Base-by-base conservation (phyloP, 768 basidiomycete species). In the Auricularia auricula-judae region DNA sequence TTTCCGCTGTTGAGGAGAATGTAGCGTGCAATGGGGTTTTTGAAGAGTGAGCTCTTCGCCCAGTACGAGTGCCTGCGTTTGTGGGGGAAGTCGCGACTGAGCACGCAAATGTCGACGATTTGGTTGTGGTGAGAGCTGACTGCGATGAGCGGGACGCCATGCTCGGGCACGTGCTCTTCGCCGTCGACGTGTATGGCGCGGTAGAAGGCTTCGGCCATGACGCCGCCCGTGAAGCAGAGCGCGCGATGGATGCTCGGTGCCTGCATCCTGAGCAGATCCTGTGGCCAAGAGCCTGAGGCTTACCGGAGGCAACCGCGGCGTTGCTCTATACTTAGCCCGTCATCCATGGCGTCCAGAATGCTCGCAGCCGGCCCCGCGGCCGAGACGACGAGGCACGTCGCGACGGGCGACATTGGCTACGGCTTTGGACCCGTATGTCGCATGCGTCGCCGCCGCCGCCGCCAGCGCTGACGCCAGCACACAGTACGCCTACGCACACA, bases 81-180 rank as follows among this genome's bases (percentile, higher is more conserved):
- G 56, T 35, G 56, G 23, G 95, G 94, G 74, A 97, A 92, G 23
- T 59, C 34, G 12, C 56, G 23, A 10, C 29, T 59, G 23, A 59
- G 21, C 3, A 59, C 56, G 29, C 56, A 59, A 12, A 59, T 35
- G 56, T 59, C 56, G 29, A 59, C 74, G n/a, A 77, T 67, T 51
- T 76, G 76, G 68, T 78, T 79, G 43, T 74, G 68, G 68, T 78
- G 77, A 0, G 74, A 74, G 62, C 71, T 76, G 35, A 76, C 75
- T 36, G 78, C 73, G 63, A 80, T 72, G 51, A 79, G 69, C 1
- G 76, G 75, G 12, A 35, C 56, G 23, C 56, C 78, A 23, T 76
- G 71, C n/a, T 66, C 65, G 1, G 78, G 77, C 2, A 80, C 74
- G 67, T 78, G 77, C 65, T 78, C 76, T 16, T 66, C 67, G 18